Evolutionary conservation across 2,329 filamentous ascomycete species (phyloP).

Genomic region (Didymella arachidicola): DNA sequence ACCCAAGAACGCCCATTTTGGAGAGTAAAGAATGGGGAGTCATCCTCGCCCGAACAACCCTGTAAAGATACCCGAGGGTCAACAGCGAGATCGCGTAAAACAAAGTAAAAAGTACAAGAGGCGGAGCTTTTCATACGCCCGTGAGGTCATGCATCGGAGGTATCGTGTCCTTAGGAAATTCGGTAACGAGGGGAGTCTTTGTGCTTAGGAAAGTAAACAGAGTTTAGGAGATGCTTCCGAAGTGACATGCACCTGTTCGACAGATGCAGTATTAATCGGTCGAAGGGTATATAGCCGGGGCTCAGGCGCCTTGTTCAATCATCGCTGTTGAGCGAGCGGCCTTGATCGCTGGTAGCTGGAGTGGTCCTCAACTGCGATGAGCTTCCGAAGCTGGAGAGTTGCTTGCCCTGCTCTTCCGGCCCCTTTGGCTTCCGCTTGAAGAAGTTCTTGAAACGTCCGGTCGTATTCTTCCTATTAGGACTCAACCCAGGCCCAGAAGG

Average conservation of each 20-base stretch:
- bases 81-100: slow-evolving; percentile 12
- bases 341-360: slow-evolving; percentile 46
- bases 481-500: slow-evolving; percentile 32
- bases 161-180: slow-evolving; percentile 21
- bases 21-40: slow-evolving; percentile 1
- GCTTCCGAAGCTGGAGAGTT: slow-evolving; percentile 46
- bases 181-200: slow-evolving; percentile 12
- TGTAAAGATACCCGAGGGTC: slow-evolving; percentile 17
- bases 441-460: slow-evolving; percentile 47
- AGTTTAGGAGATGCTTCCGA: neutral
- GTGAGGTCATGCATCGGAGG: slow-evolving; percentile 24
- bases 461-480: slow-evolving; percentile 38
- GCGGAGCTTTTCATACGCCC: slow-evolving; percentile 23
- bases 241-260: neutral
- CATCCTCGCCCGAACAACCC: slow-evolving; percentile 4
- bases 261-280: neutral
- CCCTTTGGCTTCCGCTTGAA: slow-evolving; percentile 47
- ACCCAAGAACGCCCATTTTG: slow-evolving; percentile 14
- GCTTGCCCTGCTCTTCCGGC: slow-evolving; percentile 43
- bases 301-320: slow-evolving; percentile 31
- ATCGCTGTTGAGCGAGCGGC: slow-evolving; percentile 46
- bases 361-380: slow-evolving; percentile 46
- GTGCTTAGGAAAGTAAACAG: slow-evolving; percentile 3
- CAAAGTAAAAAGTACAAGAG: slow-evolving; percentile 23
- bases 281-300: neutral